Conservation (phyloP, 257 asterid species). For the Oldenlandia corymbosa region DNA sequence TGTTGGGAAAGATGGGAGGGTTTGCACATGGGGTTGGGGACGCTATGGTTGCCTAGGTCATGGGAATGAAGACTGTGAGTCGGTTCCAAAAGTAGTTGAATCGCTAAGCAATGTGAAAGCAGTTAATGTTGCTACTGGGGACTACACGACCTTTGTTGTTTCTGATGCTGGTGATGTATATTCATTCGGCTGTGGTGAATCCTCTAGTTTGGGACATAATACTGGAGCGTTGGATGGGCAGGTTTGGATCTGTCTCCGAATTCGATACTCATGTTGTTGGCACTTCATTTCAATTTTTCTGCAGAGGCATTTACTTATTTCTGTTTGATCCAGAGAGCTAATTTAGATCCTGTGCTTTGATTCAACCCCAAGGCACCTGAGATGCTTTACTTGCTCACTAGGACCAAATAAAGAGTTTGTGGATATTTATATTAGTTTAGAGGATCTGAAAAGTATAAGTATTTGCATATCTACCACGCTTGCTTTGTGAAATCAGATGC, state of each 20-base stretch:
- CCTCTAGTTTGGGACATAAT: slow-evolving; percentile 92
- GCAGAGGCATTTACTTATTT: too few species aligned
- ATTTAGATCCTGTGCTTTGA: too few species aligned
- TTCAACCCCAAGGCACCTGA: neutral
- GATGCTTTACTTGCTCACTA: neutral
- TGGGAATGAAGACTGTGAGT: slow-evolving; percentile 91
- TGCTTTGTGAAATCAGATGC: neutral
- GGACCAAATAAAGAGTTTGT: neutral
- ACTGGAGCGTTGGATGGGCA: slow-evolving; percentile 57
- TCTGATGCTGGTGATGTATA: slow-evolving; percentile 81
- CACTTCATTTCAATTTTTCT: too few species aligned
- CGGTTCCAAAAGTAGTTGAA: slow-evolving; percentile 86
- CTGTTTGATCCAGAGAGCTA: neutral
- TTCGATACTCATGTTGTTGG: neutral
- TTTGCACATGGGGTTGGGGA: slow-evolving; percentile 99
- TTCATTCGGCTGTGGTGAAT: slow-evolving; percentile 95
- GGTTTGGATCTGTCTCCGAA: slow-evolving; percentile 37
- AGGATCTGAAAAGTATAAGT: too few species aligned
- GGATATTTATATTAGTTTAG: too few species aligned
- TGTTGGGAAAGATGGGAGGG: slow-evolving; percentile 92
- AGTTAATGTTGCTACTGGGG: slow-evolving; percentile 89
- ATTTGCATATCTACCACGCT: too few species aligned
- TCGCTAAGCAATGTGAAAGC: slow-evolving; percentile 72
- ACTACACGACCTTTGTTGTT: slow-evolving; percentile 89
- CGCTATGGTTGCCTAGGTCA: slow-evolving; percentile 98